These are phyloP conservation scores for Endocarpon pusillum DNA, from an alignment of 495 filamentous ascomycete species.

Conservation along the genomic window DNA sequence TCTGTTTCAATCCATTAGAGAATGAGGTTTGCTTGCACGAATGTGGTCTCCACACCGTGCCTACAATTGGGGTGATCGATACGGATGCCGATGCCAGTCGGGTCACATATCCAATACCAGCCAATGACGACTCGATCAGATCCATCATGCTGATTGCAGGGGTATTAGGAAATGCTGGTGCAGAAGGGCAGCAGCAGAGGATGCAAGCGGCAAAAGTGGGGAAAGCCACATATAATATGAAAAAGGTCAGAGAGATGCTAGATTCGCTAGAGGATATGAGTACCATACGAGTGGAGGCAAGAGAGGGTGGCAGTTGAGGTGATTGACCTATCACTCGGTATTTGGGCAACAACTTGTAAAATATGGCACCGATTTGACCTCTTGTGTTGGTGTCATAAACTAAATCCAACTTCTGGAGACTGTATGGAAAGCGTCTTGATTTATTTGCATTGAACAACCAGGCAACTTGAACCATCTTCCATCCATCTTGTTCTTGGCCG, in stretches of 20 bases:
- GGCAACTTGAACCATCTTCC: too few relatives aligned
- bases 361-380: too few relatives aligned
- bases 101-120: conserved; percentile 92
- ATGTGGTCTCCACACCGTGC: conserved; percentile 71
- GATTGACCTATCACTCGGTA: too few relatives aligned
- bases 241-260: conserved; percentile 17
- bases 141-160: conserved; percentile 67
- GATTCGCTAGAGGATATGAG: too few relatives aligned
- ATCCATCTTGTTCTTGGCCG: too few relatives aligned
- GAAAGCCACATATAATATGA: conserved; percentile 36
- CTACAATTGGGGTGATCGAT: conserved; percentile 89
- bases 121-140: conserved; percentile 90
- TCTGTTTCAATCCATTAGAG: conserved; percentile 83
- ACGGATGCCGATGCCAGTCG: conserved; percentile 83
- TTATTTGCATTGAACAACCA: too few relatives aligned
- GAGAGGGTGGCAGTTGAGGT: too few relatives aligned
- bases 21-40: conserved; percentile 82
- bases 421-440: too few relatives aligned
- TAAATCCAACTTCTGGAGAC: too few relatives aligned
- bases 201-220: conserved; percentile 41
- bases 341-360: too few relatives aligned
- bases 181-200: conserved; percentile 54
- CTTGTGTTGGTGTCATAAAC: too few relatives aligned
- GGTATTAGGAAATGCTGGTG: conserved; percentile 66
- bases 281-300: too few relatives aligned